Evolutionary conservation across 1,284 basidiomycete species (phyloP), one percentile per base, ranked within the genome.

Genomic region (Leccinum holopus): DNA sequence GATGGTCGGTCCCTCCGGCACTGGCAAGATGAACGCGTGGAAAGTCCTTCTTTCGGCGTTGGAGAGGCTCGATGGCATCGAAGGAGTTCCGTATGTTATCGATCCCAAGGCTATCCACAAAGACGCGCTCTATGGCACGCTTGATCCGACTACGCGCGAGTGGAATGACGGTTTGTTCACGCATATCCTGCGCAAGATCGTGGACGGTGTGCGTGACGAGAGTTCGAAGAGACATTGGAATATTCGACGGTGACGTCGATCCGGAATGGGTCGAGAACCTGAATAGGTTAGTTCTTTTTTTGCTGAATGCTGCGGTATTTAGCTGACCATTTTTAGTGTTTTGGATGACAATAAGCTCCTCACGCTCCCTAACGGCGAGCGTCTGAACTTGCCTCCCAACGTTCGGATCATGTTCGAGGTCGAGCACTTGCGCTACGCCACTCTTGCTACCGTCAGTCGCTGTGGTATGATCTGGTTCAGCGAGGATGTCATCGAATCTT

Each of bases 381-480:
- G 97, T 70, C 88, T 99, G 65, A 98, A 96, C 72, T 83, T 99
- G 49, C 98, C 97, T 1, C 85, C 94, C 3, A 99, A 99, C 72
- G 97, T 99, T 28, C 90, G 97, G 63, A 96, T 99, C 78, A 96
- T 99, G 94, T 99, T 99, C 74, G 97, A 99, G 76, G 98, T 99
- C 61, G 98, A 99, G 77, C 95, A 97, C 76, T 86, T 99, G 68
- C 92, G 90, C 70, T 99, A 97, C 75, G 98, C 97, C 0, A 99
- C 98, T 1, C 87, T 94, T 55, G 97, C 97, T 8, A 99, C 97
- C 14, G 98, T 99, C 80, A 97, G 95, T 86, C 96, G 97, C 61
- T 99, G 97, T 75, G 97, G 97, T 76, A 99, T 99, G 97, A 97
- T 99, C 71, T 99, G 97, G 97, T 99, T 99, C 80, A 98, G 95